Base-by-base conservation (phyloP, 2,329 filamentous ascomycete genomes). In the Pyricularia sp. region DNA sequence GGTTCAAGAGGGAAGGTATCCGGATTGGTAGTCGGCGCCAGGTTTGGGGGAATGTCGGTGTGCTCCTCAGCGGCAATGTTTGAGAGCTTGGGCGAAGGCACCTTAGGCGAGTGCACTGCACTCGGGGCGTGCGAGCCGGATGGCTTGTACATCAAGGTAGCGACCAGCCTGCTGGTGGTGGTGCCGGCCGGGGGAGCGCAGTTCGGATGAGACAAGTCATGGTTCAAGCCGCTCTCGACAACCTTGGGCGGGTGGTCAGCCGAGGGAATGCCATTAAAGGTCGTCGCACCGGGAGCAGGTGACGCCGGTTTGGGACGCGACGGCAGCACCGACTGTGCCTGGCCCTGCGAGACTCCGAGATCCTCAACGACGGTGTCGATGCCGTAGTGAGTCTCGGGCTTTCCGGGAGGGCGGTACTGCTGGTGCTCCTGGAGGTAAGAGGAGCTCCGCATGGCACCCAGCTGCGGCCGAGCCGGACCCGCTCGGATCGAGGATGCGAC, bases 291-390 rank as follows among this genome's bases (percentile, higher is more conserved):
- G 7, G 33, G 65, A 25, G 23, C 36, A 10, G 31, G 33, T 25
- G 67, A 50, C 14, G n/a, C 59, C 10, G 67, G 31, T 20, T 63
- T 63, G 30, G 42, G 31, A 66, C 82, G 78, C 73, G 80, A 82
- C 14, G 81, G 77, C 65, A 80, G 76, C 30, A 79, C 75, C 78
- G 36, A 83, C 10, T 17, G 59, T 26, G 59, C 14, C 26, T 63
- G 59, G 26, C 25, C 25, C 5, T 55, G 42, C 2, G 42, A 74
- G 59, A 20, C 25, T 63, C 25, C 28, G 3, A 10, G 59, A 70
- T 86, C 84, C 76, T 90, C 87, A 67, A 90, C 84, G 20, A 90
- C 86, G 64, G 86, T 87, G 75, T 90, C 88, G 73, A 90, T 90
- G 71, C 86, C 87, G 71, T 87, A 86, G 75, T 85, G 83, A 69